Evolutionary conservation across 208 protist genomes (phyloP).

Genomic region (Endotrypanum monterogeii): DNA sequence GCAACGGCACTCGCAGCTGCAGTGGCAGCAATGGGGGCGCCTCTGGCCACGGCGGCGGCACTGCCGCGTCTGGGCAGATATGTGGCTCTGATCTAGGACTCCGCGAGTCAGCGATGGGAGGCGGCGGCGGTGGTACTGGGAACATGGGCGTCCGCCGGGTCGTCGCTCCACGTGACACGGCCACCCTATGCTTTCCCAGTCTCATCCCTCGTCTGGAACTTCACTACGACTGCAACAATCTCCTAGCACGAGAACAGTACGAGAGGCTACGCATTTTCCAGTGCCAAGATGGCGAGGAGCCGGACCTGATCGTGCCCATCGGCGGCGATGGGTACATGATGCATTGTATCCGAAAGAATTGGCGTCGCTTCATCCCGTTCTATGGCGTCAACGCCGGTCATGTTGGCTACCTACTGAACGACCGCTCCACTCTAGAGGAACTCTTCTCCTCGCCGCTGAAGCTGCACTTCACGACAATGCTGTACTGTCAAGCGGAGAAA

Average conservation of each 20-base stretch:
- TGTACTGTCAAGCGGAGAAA: slow-evolving; percentile 87
- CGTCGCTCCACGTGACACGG: slow-evolving; percentile 38
- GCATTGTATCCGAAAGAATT: slow-evolving; percentile 92
- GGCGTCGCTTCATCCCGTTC: slow-evolving; percentile 90
- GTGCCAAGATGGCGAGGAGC: slow-evolving; percentile 60
- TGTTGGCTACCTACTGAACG: slow-evolving; percentile 89
- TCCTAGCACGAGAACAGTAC: slow-evolving; percentile 80
- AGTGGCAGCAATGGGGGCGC: slow-evolving; percentile 7
- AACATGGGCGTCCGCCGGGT: slow-evolving; percentile 9
- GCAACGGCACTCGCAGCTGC: slow-evolving; percentile 14
- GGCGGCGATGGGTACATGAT: slow-evolving; percentile 93
- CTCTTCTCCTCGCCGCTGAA: slow-evolving; percentile 87
- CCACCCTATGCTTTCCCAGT: slow-evolving; percentile 63
- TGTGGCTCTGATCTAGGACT: slow-evolving; percentile 9
- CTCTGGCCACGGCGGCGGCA: not conserved
- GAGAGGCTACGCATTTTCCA: slow-evolving; percentile 83
- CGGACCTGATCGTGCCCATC: slow-evolving; percentile 90
- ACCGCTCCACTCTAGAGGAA: slow-evolving; percentile 75
- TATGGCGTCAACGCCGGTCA: slow-evolving; percentile 92
- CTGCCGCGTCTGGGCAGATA: slow-evolving; percentile 8
- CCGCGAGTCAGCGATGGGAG: slow-evolving; percentile 8
- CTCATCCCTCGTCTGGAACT: slow-evolving; percentile 84
- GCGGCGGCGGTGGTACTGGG: not conserved
- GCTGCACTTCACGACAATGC: slow-evolving; percentile 86
- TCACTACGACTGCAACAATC: slow-evolving; percentile 87